Conservation (phyloP, 805 yeast genomes). For the Saccharomycopsis fodiens region DNA sequence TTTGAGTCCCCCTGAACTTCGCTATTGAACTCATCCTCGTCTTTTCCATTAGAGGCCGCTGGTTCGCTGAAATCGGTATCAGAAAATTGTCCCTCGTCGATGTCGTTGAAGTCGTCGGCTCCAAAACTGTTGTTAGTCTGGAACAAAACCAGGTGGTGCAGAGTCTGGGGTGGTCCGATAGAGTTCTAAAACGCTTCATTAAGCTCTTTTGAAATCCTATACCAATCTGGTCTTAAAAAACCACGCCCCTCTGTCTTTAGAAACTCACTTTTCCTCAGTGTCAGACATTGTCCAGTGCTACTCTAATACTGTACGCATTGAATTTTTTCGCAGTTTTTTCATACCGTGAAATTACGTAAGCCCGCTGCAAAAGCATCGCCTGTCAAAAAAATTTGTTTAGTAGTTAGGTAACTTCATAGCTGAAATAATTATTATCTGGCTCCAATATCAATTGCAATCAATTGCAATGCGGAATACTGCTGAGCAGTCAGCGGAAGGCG, state of each 20-base stretch:
- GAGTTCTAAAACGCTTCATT: too few species aligned
- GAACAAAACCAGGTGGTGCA: neutral
- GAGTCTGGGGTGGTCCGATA: neutral
- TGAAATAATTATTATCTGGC: too few species aligned
- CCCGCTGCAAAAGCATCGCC: too few species aligned
- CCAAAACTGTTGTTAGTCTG: constrained; percentile 46
- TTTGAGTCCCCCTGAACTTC: constrained; percentile 38
- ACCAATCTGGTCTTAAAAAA: too few species aligned
- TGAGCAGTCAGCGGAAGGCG: too few species aligned
- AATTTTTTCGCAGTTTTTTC: neutral
- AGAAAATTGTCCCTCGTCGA: constrained; percentile 78
- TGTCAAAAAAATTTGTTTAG: too few species aligned
- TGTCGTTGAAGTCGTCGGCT: constrained; percentile 66
- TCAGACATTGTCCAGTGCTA: constrained; percentile 5
- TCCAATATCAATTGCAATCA: too few species aligned
- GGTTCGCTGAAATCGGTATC: constrained; percentile 48
- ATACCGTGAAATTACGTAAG: neutral
- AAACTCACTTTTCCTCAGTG: constrained; percentile 10
- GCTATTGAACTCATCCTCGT: constrained; percentile 28
- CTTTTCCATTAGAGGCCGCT: constrained; percentile 31
- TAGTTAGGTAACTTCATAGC: too few species aligned
- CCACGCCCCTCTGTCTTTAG: too few species aligned
- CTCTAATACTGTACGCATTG: neutral
- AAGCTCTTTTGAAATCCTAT: too few species aligned
- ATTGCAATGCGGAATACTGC: too few species aligned